These are phyloP conservation scores for Dissophora ornata DNA, from an alignment of 192 early-diverging fungal species.

Conservation along the genomic window DNA sequence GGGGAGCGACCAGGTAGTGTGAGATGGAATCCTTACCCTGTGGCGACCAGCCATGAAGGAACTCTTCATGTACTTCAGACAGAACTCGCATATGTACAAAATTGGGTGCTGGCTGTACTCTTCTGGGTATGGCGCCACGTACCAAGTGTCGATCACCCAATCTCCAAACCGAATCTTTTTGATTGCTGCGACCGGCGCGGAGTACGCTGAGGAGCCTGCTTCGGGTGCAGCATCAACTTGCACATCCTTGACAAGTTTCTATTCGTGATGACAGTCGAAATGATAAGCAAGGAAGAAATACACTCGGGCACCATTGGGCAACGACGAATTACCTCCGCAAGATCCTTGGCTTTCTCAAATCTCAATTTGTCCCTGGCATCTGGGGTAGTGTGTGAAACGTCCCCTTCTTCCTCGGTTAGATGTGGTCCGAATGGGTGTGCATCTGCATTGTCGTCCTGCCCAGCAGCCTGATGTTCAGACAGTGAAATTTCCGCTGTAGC, in stretches of 20 bases:
- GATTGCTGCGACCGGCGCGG: constrained; percentile 60
- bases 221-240: constrained; percentile 7
- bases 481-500: not conserved
- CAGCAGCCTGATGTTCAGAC: constrained; percentile 13
- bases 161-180: constrained; percentile 84
- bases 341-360: constrained; percentile 64
- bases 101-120: constrained; percentile 87
- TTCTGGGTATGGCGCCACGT: constrained; percentile 94
- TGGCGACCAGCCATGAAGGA: constrained; percentile 84
- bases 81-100: constrained; percentile 96
- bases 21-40: constrained; percentile 64
- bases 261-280: too few species aligned
- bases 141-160: constrained; percentile 94
- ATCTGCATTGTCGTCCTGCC: constrained; percentile 20
- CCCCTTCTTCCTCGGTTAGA: constrained; percentile 63
- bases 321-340: constrained; percentile 54
- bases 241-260: constrained; percentile 22
- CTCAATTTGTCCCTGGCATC: constrained; percentile 58
- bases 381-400: constrained; percentile 65
- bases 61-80: constrained; percentile 98
- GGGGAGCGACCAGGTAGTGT: too few species aligned
- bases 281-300: too few species aligned
- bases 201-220: constrained; percentile 14
- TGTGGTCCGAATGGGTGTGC: constrained; percentile 62
- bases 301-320: too few species aligned